Evolutionary conservation across 169 alveolate genomes (phyloP).

Genomic region (Plasmodium falciparum): DNA sequence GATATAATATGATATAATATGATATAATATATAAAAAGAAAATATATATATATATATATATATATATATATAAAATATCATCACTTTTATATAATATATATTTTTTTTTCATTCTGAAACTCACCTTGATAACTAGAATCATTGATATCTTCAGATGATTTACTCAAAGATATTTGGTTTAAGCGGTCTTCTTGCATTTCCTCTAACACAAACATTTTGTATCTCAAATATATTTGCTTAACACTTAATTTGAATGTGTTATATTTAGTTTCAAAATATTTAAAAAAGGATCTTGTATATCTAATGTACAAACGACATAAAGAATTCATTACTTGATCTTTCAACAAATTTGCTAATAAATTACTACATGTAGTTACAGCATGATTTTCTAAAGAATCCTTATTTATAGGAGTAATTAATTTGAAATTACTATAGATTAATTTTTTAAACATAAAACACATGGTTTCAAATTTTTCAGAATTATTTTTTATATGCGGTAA

Average conservation of each 20-base stretch:
- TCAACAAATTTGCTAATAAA: slow-evolving; percentile 45
- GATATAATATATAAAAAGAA: too few species aligned
- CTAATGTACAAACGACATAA: slow-evolving; percentile 6
- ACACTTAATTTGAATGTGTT: slow-evolving; percentile 40
- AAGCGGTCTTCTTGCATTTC: slow-evolving; percentile 47
- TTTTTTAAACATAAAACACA: slow-evolving; percentile 96
- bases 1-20: not conserved
- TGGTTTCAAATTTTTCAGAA: slow-evolving; percentile 95
- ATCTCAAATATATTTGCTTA: slow-evolving; percentile 53
- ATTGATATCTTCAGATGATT: not conserved
- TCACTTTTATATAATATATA: not conserved
- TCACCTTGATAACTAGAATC: not conserved
- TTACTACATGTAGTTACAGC: slow-evolving; percentile 74
- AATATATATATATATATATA: not conserved
- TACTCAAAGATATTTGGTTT: slow-evolving; percentile 14
- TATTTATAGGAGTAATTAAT: slow-evolving; percentile 80
- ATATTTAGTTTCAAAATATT: slow-evolving; percentile 48
- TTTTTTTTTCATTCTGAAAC: not conserved
- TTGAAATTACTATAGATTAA: slow-evolving; percentile 93
- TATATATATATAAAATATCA: not conserved
- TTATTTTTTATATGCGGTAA: slow-evolving; percentile 94
- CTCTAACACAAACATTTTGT: slow-evolving; percentile 30
- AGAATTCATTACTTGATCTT: slow-evolving; percentile 38
- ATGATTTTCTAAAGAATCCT: slow-evolving; percentile 63
- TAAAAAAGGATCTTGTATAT: slow-evolving; percentile 23